phyloP scores from a whole-genome alignment of 1,139 yeast genomes.

The Geotrichum carabidarum region DNA sequence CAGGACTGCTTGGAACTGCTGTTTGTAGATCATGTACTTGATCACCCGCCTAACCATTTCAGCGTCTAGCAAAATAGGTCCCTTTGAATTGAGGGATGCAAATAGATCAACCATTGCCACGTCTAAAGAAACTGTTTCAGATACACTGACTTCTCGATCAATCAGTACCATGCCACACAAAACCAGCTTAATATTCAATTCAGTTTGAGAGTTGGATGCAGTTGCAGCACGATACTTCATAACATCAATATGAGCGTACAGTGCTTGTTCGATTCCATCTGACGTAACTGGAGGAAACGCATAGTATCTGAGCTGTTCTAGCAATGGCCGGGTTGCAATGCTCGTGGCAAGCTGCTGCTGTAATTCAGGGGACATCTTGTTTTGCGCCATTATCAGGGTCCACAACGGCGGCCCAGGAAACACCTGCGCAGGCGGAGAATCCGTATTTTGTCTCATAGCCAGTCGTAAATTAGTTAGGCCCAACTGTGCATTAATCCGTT shows the following conservation, averaged over 20 bases:
- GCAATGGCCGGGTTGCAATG: slow-evolving; percentile 16
- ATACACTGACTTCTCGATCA: neutral
- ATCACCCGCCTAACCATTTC: neutral
- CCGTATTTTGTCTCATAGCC: neutral
- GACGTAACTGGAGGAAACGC: slow-evolving; percentile 11
- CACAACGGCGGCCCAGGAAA: slow-evolving; percentile 2
- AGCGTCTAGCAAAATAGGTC: neutral
- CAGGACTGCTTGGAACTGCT: slow-evolving; percentile 6
- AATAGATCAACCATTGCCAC: neutral
- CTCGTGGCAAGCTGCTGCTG: slow-evolving; percentile 5
- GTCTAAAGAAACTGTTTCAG: neutral
- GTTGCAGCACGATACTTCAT: neutral
- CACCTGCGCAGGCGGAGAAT: neutral
- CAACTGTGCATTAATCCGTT: slow-evolving; percentile 1
- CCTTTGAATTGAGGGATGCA: neutral
- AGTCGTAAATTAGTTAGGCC: neutral
- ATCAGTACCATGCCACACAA: slow-evolving; percentile 5
- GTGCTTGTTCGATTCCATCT: slow-evolving; percentile 11
- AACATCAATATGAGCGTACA: slow-evolving; percentile 9
- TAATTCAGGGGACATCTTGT: neutral
- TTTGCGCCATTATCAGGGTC: neutral
- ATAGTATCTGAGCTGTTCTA: slow-evolving; percentile 18
- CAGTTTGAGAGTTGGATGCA: neutral
- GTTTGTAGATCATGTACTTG: slow-evolving; percentile 2
- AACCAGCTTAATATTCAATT: slow-evolving; percentile 9